A percentile compares a stretch with the other conserved stretches of the same genome.
phyloP scores from a whole-genome alignment of 345 rosid species.

The Balakata baccata region DNA sequence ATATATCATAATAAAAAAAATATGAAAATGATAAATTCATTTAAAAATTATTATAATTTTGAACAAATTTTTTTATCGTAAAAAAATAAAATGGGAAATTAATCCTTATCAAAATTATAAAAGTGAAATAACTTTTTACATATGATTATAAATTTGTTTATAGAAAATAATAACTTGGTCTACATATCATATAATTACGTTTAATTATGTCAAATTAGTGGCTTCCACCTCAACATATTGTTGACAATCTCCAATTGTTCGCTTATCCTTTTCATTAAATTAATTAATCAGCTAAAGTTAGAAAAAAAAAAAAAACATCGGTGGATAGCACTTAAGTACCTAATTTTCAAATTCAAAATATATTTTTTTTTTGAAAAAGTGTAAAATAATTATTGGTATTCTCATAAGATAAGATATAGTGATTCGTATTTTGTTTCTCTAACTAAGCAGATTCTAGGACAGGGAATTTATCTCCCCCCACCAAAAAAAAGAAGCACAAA shows the following conservation, averaged over 20 bases:
- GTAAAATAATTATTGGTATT: too few species aligned
- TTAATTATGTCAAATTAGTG: background rate
- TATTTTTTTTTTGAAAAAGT: too few species aligned
- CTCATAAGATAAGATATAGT: background rate
- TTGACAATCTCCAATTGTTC: background rate
- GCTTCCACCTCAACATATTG: background rate
- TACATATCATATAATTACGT: too few species aligned
- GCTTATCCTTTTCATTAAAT: background rate
- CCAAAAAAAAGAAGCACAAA: background rate
- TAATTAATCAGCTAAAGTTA: background rate
- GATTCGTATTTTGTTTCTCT: background rate
- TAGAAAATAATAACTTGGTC: too few species aligned
- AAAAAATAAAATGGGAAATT: too few species aligned
- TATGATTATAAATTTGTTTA: too few species aligned
- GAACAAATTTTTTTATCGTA: too few species aligned
- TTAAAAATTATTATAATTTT: too few species aligned
- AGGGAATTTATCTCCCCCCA: background rate
- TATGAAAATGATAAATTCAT: too few species aligned
- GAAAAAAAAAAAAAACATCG: background rate
- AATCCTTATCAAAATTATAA: too few species aligned
- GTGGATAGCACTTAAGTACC: background rate
- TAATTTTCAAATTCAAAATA: background rate
- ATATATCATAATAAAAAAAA: too few species aligned
- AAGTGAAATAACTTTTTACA: too few species aligned
- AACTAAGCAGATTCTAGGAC: background rate